These are phyloP conservation scores for Crucibulum laeve DNA, from an alignment of 768 basidiomycete genomes.

Conservation along the genomic window DNA sequence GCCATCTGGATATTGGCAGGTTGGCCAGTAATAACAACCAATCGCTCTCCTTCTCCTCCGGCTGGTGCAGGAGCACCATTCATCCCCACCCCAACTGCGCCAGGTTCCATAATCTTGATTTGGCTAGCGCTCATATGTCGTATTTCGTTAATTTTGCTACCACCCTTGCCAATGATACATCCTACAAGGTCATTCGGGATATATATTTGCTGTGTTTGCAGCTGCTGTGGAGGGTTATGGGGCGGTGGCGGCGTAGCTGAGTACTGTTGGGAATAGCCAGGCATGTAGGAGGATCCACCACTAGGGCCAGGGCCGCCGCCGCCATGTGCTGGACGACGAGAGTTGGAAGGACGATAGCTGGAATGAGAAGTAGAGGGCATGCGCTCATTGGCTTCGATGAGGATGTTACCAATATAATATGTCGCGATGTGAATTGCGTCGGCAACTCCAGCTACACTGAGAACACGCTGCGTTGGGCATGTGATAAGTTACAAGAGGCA, in stretches of 20 bases:
- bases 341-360: slow-evolving; percentile 63
- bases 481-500: neutral
- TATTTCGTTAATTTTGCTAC: slow-evolving; percentile 98
- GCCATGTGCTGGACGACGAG: slow-evolving; percentile 36
- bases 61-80: slow-evolving; percentile 68
- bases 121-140: slow-evolving; percentile 92
- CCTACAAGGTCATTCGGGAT: slow-evolving; percentile 98
- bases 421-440: slow-evolving; percentile 99
- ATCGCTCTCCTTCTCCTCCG: slow-evolving; percentile 79
- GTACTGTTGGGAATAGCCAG: slow-evolving; percentile 56
- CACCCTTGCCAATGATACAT: slow-evolving; percentile 97
- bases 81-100: slow-evolving; percentile 64
- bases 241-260: slow-evolving; percentile 30
- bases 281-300: slow-evolving; percentile 64
- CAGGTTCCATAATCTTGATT: slow-evolving; percentile 99
- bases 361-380: slow-evolving; percentile 67
- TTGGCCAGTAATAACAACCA: slow-evolving; percentile 97
- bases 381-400: slow-evolving; percentile 88
- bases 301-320: slow-evolving; percentile 5
- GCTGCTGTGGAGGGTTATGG: slow-evolving; percentile 61
- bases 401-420: slow-evolving; percentile 98
- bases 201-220: slow-evolving; percentile 97
- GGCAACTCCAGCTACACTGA: slow-evolving; percentile 97
- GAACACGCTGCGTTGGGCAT: slow-evolving; percentile 65
- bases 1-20: slow-evolving; percentile 96